phyloP scores from a whole-genome alignment of 257 asterid genomes.

The Lithospermum erythrorhizon region DNA sequence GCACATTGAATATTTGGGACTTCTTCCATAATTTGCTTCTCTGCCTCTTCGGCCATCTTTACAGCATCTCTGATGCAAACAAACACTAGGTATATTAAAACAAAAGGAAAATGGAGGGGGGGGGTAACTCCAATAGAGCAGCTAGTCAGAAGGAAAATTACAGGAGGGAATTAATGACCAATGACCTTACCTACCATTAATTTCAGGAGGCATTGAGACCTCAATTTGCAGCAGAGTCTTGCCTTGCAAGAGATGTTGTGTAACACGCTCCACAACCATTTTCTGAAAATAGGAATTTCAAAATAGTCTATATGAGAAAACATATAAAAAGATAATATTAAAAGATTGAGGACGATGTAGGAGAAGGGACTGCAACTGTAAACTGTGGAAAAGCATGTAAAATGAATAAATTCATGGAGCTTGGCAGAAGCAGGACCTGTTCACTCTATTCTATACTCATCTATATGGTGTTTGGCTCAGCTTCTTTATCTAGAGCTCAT shows the following conservation, averaged over 20 bases:
- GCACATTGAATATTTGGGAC: constrained; percentile 37
- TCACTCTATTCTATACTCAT: no score
- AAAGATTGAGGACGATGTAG: no score
- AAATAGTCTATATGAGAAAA: neutral
- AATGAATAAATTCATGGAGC: no score
- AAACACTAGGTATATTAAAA: neutral
- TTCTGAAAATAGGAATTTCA: constrained; percentile 34
- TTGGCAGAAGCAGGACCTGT: no score
- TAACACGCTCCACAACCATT: constrained; percentile 55
- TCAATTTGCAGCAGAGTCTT: constrained; percentile 69
- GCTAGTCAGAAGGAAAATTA: neutral
- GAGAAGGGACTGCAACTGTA: no score
- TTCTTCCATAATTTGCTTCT: constrained; percentile 40
- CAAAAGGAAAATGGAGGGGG: neutral
- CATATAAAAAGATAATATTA: neutral
- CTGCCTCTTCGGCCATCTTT: constrained; percentile 59
- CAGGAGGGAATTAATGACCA: neutral
- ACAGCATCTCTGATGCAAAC: constrained; percentile 48
- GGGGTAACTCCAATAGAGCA: neutral
- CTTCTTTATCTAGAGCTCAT: no score
- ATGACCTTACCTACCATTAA: constrained; percentile 41
- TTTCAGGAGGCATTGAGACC: constrained; percentile 70
- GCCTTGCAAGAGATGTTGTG: constrained; percentile 81
- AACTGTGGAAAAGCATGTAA: no score
- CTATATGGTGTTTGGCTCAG: no score